Evolutionary conservation across 2,329 filamentous ascomycete genomes (phyloP), one percentile per base, ranked within the genome.

Genomic region (Allantophomopsis lycopodina): DNA sequence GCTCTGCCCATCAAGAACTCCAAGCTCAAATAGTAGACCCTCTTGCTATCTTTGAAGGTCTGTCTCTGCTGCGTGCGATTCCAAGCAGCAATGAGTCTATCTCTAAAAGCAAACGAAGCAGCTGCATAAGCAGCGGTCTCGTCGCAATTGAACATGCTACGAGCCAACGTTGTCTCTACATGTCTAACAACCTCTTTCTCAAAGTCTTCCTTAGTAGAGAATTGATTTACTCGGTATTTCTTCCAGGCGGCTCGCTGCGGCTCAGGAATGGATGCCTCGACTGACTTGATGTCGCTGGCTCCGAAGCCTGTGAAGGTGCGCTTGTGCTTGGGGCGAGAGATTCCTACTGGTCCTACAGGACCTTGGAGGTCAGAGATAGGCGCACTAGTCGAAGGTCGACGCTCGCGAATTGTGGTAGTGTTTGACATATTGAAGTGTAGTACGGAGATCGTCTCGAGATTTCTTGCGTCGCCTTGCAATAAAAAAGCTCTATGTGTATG

Each of bases 1-100:
- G 91, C 83, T 56, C 91, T 74, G 33, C 91, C 91, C 91, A 98
- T 98, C 54, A 98, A 66, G 55, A 98, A 98, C 63, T 98, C 91
- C 42, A 98, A 76, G 50, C 88, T 95, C 44, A 98, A 74, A 59
- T 98, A 98, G 66, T 98, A 98, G 50, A 98, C 75, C 45, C 91
- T 78, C 72, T 98, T 98, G 62, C 77, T 78, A 58, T 96, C 91
- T 42, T 74, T 71, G 53, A 83, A 86, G 0, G 89, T 95, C 63
- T 98, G 91, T 44, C 81, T 80, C 66, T 98, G 91, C 66, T 98
- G 91, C 36, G 91, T 98, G 63, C 81, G 87, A 66, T 96, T 98
- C 91, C 91, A 98, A 50, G 94, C 86, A 46, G 91, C 79, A 54
- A 98, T 80, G 56, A 98, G 69, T 39, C 87, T 80, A 60, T 98